Evolutionary conservation across 768 basidiomycete species (phyloP).

Genomic region (Leccinum obscurum): DNA sequence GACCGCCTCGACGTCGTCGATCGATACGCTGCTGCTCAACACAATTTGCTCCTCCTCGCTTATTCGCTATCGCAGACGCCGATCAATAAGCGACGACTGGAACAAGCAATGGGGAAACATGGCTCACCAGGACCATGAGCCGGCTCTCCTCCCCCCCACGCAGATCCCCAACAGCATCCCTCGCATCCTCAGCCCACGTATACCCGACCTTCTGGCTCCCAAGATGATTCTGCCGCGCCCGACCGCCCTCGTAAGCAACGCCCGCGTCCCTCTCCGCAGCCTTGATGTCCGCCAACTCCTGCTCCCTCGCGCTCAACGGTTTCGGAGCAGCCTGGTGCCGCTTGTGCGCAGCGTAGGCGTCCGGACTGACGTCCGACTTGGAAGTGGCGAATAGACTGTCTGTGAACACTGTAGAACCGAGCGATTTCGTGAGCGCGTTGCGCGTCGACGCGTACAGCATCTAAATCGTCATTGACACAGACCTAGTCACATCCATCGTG

Average conservation of each 20-base stretch:
- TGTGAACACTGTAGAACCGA: constrained; percentile 72
- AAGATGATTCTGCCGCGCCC: constrained; percentile 53
- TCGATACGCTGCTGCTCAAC: constrained; percentile 40
- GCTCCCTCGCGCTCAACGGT: constrained; percentile 80
- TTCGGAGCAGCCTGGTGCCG: constrained; percentile 72
- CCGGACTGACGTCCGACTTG: constrained; percentile 62
- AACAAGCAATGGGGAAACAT: background rate
- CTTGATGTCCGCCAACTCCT: constrained; percentile 75
- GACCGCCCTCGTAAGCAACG: constrained; percentile 57
- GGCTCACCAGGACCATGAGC: constrained; percentile 66
- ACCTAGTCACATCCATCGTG: background rate
- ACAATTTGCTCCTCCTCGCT: constrained; percentile 65
- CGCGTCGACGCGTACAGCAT: constrained; percentile 90
- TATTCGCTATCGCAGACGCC: constrained; percentile 53
- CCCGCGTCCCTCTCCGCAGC: constrained; percentile 69
- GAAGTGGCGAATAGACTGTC: constrained; percentile 79
- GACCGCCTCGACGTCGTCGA: constrained; percentile 45
- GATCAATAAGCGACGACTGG: background rate
- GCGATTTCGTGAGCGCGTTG: constrained; percentile 61
- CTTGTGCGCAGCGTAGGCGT: constrained; percentile 73
- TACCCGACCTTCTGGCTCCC: constrained; percentile 59
- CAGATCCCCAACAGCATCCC: constrained; percentile 63
- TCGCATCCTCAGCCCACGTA: constrained; percentile 64
- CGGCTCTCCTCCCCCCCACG: constrained; percentile 46
- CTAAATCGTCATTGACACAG: constrained; percentile 36